Evolutionary conservation across 108 stramenopile species (phyloP).

Genomic region (Cyclotella baltica): DNA sequence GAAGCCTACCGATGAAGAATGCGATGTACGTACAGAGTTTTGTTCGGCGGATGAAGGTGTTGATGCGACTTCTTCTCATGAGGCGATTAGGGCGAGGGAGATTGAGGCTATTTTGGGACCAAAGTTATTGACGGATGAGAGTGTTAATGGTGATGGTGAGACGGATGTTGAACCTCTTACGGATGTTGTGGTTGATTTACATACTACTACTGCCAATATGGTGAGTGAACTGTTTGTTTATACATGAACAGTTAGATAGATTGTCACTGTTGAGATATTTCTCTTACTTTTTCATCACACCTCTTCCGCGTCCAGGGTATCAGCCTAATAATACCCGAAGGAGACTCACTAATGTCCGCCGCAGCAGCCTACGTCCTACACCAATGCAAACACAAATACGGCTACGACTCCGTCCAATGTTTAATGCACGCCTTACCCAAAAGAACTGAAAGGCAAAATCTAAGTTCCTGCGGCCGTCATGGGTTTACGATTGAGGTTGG

Average conservation of each 20-base stretch:
- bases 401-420: conserved; percentile 42
- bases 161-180: conserved; percentile 36
- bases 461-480: conserved; percentile 71
- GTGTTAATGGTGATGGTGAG: conserved; percentile 3
- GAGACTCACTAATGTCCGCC: conserved; percentile 68
- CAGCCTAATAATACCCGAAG: conserved; percentile 76
- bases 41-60: conserved; percentile 16
- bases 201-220: conserved; percentile 88
- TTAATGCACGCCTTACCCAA: conserved; percentile 72
- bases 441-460: conserved; percentile 67
- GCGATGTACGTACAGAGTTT: conserved; percentile 27
- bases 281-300: too few species aligned
- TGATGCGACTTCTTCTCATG: conserved; percentile 43
- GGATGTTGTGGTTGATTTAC: conserved; percentile 83
- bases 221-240: too few species aligned
- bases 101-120: conserved; percentile 78
- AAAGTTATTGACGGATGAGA: conserved; percentile 56
- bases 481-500: conserved; percentile 89
- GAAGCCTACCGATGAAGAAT: conserved; percentile 9
- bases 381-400: conserved; percentile 50
- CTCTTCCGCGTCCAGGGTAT: too few species aligned
- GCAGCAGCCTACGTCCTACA: conserved; percentile 83
- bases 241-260: too few species aligned
- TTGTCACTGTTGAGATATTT: too few species aligned
- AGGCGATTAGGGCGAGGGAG: conserved; percentile 72